These are phyloP conservation scores for Ophiostoma fasciatum DNA, from an alignment of 2,329 filamentous ascomycete genomes.

Conservation along the genomic window DNA sequence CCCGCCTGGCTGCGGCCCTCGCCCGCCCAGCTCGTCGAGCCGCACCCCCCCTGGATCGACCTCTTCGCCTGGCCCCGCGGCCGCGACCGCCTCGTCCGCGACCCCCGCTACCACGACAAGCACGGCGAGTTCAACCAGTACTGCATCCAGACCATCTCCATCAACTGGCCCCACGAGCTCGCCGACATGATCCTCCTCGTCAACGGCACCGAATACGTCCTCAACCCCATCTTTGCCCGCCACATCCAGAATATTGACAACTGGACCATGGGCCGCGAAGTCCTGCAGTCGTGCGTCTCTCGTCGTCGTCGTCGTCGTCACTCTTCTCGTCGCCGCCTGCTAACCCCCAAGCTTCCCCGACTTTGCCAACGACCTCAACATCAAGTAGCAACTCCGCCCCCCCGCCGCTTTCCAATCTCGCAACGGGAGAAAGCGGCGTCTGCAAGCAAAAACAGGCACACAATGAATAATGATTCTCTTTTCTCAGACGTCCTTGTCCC, in stretches of 20 bases:
- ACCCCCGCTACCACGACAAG: not conserved
- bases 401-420: too few relatives aligned
- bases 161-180: conserved; percentile 4
- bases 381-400: too few relatives aligned
- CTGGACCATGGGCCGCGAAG: conserved; percentile 2
- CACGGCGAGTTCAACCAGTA: not conserved
- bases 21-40: conserved; percentile 6
- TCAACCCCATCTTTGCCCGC: not conserved
- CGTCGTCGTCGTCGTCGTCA: too few relatives aligned
- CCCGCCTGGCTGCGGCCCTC: conserved; percentile 15
- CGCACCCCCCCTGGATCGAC: conserved; percentile 7
- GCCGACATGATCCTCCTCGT: conserved; percentile 1
- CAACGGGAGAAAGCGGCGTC: too few relatives aligned
- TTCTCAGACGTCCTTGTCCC: too few relatives aligned
- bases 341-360: not conserved
- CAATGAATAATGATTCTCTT: too few relatives aligned
- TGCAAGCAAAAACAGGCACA: too few relatives aligned
- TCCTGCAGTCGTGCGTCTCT: too few relatives aligned
- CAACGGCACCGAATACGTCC: conserved; percentile 1
- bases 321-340: not conserved
- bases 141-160: conserved; percentile 1
- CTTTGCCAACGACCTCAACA: not conserved
- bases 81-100: conserved; percentile 5
- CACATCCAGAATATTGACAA: conserved; percentile 2
- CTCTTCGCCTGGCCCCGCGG: conserved; percentile 3